phyloP scores from a whole-genome alignment of 805 yeast species.

The Zygosaccharomyces gambellarensis region DNA sequence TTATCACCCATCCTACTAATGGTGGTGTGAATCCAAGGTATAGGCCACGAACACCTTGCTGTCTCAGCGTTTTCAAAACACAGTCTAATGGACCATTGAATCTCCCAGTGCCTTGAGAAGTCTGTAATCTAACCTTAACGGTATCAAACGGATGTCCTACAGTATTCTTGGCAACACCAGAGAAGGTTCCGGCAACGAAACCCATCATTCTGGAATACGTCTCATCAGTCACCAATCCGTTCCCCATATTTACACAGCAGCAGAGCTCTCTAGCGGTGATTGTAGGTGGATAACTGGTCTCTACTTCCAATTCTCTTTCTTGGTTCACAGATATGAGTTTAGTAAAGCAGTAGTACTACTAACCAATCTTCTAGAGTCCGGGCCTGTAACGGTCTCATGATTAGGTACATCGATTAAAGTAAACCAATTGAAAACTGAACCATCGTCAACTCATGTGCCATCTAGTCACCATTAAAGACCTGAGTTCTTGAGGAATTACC shows the following conservation, averaged over 20 bases:
- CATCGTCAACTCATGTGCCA: neutral
- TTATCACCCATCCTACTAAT: slow-evolving; percentile 84
- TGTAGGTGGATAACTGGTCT: neutral
- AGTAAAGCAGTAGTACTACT: neutral
- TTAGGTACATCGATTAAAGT: neutral
- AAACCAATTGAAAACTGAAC: neutral
- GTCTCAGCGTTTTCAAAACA: slow-evolving; percentile 59
- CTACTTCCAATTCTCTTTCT: neutral
- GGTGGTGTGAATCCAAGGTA: slow-evolving; percentile 94
- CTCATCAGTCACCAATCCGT: slow-evolving; percentile 19
- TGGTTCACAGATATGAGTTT: neutral
- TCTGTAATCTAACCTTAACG: slow-evolving; percentile 79
- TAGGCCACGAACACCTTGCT: slow-evolving; percentile 75
- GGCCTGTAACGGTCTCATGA: slow-evolving; percentile 14
- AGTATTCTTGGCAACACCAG: slow-evolving; percentile 80
- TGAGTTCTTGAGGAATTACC: neutral
- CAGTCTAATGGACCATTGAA: slow-evolving; percentile 84
- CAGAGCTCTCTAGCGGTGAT: neutral
- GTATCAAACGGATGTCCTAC: slow-evolving; percentile 96
- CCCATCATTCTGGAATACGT: slow-evolving; percentile 45
- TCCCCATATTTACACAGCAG: neutral
- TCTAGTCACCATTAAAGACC: neutral
- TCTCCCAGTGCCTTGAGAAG: slow-evolving; percentile 54
- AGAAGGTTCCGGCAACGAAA: slow-evolving; percentile 82
- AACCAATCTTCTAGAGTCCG: slow-evolving; percentile 4